Conservation (phyloP, 495 filamentous ascomycete genomes). For the Penicillium manginii region DNA sequence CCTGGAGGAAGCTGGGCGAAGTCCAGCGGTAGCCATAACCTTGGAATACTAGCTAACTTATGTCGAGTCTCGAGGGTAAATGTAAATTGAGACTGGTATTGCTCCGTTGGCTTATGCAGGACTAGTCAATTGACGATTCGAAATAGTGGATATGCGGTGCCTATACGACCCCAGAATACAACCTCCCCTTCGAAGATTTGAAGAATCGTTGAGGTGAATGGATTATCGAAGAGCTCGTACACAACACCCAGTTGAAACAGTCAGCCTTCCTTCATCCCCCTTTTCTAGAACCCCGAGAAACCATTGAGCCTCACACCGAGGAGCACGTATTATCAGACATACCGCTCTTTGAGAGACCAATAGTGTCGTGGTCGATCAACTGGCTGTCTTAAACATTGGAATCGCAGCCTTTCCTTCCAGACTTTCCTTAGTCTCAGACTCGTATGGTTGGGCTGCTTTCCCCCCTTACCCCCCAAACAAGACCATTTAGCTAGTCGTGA, state of each 20-base stretch:
- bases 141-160: too few species aligned
- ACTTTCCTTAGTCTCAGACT: conserved; percentile 18
- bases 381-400: conserved; percentile 32
- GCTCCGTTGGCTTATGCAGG: neutral
- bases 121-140: too few species aligned
- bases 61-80: neutral
- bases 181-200: neutral
- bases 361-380: neutral
- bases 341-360: conserved; percentile 29
- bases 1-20: too few species aligned
- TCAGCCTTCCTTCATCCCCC: conserved; percentile 9
- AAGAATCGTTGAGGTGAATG: neutral
- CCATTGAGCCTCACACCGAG: conserved; percentile 6
- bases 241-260: conserved; percentile 22
- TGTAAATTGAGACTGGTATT: neutral
- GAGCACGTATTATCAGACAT: conserved; percentile 19
- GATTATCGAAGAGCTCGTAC: conserved; percentile 13
- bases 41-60: neutral
- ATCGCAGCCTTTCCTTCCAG: conserved; percentile 16
- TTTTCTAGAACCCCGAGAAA: conserved; percentile 24
- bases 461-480: neutral
- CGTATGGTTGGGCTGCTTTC: conserved; percentile 15
- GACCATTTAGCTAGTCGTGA: neutral
- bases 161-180: neutral
- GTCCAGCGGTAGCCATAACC: neutral